phyloP scores from a whole-genome alignment of 2,329 filamentous ascomycete genomes.

The Monascus ruber region DNA sequence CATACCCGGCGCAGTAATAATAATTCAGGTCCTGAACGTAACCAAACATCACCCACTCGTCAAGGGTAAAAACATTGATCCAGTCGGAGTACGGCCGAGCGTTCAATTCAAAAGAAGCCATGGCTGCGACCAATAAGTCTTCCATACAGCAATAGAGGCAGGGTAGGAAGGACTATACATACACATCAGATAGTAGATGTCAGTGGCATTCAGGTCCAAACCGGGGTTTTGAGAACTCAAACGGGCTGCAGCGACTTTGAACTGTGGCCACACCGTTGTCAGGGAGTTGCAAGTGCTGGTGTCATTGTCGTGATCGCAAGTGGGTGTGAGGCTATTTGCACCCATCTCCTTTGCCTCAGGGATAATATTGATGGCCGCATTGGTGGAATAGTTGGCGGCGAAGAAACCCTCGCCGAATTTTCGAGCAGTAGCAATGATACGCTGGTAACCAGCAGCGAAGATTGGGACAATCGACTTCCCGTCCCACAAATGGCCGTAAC shows the following conservation, averaged over 20 bases:
- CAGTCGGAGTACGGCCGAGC: constrained; percentile 10
- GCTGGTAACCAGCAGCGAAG: constrained; percentile 8
- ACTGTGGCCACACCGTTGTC: constrained; percentile 4
- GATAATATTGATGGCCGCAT: constrained; percentile 12
- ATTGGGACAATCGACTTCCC: constrained; percentile 6
- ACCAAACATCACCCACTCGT: constrained; percentile 12
- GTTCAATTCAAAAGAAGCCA: constrained; percentile 12
- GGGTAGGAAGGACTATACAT: neutral
- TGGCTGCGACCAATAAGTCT: constrained; percentile 2
- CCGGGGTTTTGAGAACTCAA: constrained; percentile 12
- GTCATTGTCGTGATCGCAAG: constrained; percentile 6
- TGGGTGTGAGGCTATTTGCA: constrained; percentile 11
- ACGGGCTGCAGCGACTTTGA: constrained; percentile 9
- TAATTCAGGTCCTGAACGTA: constrained; percentile 10
- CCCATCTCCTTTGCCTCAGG: constrained; percentile 10
- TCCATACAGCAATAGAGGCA: neutral
- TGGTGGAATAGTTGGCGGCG: constrained; percentile 11
- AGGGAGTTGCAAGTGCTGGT: constrained; percentile 5
- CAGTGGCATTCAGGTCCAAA: constrained; percentile 8
- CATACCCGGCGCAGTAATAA: constrained; percentile 13
- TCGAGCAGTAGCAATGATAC: constrained; percentile 12
- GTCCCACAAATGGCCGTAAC: constrained; percentile 11
- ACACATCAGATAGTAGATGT: constrained; percentile 13
- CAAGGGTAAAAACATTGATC: constrained; percentile 12
- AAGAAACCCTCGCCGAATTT: constrained; percentile 14